Conservation (phyloP, 2,329 filamentous ascomycete genomes). For the Claviceps maximensis region DNA sequence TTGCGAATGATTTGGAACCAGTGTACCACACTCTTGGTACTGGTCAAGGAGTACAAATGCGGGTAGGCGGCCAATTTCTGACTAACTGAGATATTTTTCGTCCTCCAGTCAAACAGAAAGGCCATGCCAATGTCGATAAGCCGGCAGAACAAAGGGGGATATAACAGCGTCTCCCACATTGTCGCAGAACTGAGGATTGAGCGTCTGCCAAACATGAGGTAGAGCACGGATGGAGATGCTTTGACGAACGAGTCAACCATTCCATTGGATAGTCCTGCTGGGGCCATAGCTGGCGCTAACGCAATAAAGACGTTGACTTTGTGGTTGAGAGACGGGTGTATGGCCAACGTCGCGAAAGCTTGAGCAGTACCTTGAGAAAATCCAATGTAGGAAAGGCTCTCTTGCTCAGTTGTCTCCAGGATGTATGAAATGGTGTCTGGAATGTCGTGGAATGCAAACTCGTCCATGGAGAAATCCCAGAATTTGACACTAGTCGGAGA, state of each 20-base stretch:
- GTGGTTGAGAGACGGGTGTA: slow-evolving; percentile 82
- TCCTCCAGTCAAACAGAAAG: slow-evolving; percentile 85
- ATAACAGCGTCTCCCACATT: slow-evolving; percentile 94
- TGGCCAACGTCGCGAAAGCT: slow-evolving; percentile 84
- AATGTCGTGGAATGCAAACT: slow-evolving; percentile 96
- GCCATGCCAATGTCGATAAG: slow-evolving; percentile 69
- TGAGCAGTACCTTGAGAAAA: slow-evolving; percentile 97
- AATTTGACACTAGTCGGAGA: slow-evolving; percentile 67
- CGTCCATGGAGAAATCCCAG: slow-evolving; percentile 97
- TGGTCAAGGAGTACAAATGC: slow-evolving; percentile 92
- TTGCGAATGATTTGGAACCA: slow-evolving; percentile 99
- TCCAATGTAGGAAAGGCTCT: slow-evolving; percentile 85
- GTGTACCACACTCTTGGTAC: slow-evolving; percentile 92
- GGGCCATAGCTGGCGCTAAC: slow-evolving; percentile 90
- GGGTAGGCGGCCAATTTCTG: slow-evolving; percentile 95
- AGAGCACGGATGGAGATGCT: slow-evolving; percentile 82
- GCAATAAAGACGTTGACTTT: slow-evolving; percentile 95
- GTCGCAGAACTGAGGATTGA: slow-evolving; percentile 86
- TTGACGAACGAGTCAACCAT: slow-evolving; percentile 90
- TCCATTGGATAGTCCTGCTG: slow-evolving; percentile 76
- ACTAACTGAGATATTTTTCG: slow-evolving; percentile 65
- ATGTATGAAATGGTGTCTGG: slow-evolving; percentile 91
- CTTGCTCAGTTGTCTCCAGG: slow-evolving; percentile 66
- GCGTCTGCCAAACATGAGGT: slow-evolving; percentile 80
- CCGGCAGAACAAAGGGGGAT: slow-evolving; percentile 83